A percentile compares a stretch with the other conserved stretches of the same genome.
Conservation (phyloP, 306 rosid species). For the Medicago ruthenica region DNA sequence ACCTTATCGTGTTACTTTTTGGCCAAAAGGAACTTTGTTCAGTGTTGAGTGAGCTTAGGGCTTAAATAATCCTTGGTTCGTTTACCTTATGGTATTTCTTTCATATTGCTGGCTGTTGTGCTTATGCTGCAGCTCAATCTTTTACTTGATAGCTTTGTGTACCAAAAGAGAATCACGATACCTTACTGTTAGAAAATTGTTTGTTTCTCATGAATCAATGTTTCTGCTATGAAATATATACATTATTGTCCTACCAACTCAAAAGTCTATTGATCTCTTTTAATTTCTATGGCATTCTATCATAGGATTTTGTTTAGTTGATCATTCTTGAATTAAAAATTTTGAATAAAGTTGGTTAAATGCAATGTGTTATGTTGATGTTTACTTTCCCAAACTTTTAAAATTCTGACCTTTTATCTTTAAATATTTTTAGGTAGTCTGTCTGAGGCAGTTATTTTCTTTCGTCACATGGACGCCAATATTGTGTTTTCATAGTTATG, state of each 20-base stretch:
- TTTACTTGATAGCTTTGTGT: constrained; percentile 5
- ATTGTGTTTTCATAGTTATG: background rate
- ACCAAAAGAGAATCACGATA: background rate
- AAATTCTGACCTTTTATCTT: background rate
- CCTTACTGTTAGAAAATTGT: background rate
- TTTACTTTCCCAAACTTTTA: background rate
- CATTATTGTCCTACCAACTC: background rate
- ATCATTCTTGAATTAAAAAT: no score
- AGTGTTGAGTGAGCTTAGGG: constrained; percentile 11
- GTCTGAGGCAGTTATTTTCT: background rate
- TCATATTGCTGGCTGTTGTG: constrained; percentile 23
- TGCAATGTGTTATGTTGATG: background rate
- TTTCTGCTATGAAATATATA: constrained; percentile 12
- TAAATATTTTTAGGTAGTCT: background rate
- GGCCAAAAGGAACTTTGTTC: constrained; percentile 15
- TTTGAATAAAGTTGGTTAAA: no score
- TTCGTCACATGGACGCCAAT: constrained; percentile 19
- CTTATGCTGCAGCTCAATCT: background rate
- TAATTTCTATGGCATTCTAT: background rate
- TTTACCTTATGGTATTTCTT: constrained; percentile 18
- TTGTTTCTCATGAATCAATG: constrained; percentile 27
- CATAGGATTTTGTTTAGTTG: no score
- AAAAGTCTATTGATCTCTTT: background rate
- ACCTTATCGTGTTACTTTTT: constrained; percentile 21
- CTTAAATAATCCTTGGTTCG: constrained; percentile 32